phyloP scores from a whole-genome alignment of 2,329 filamentous ascomycete genomes.

The Bipolaris gigantea region DNA sequence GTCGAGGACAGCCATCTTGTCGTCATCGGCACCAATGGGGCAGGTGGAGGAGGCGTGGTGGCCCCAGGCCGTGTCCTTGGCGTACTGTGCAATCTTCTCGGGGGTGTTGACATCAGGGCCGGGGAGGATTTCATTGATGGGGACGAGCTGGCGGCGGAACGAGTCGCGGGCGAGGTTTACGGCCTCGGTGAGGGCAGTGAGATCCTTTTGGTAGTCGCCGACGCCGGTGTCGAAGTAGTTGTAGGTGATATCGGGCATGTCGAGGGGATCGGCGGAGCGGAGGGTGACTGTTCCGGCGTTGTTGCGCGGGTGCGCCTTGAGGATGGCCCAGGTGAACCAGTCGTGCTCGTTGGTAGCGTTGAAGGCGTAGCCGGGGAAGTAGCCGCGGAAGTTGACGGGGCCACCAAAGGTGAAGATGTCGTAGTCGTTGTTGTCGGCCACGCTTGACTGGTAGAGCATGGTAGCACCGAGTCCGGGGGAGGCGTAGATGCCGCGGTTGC shows the following conservation, averaged over 20 bases:
- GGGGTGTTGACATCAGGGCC: conserved; percentile 50
- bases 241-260: conserved; percentile 60
- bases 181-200: conserved; percentile 59
- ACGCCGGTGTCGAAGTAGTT: conserved; percentile 54
- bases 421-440: conserved; percentile 52
- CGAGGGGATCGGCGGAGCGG: conserved; percentile 62
- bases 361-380: conserved; percentile 60
- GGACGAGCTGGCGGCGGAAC: conserved; percentile 40
- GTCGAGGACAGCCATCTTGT: conserved; percentile 58
- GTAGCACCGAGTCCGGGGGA: conserved; percentile 58
- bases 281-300: conserved; percentile 63
- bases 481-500: conserved; percentile 51
- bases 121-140: conserved; percentile 51
- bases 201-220: conserved; percentile 61
- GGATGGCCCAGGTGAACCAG: conserved; percentile 54
- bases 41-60: conserved; percentile 62
- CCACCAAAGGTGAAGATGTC: conserved; percentile 60
- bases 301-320: conserved; percentile 68
- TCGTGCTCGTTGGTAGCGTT: conserved; percentile 55
- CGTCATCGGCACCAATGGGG: conserved; percentile 56
- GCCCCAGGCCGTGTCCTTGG: conserved; percentile 44
- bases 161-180: conserved; percentile 53
- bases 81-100: conserved; percentile 32
- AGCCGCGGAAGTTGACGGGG: conserved; percentile 58
- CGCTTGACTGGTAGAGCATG: conserved; percentile 49